phyloP scores from a whole-genome alignment of 805 yeast species.

The Debaryomyces prosopidis region DNA sequence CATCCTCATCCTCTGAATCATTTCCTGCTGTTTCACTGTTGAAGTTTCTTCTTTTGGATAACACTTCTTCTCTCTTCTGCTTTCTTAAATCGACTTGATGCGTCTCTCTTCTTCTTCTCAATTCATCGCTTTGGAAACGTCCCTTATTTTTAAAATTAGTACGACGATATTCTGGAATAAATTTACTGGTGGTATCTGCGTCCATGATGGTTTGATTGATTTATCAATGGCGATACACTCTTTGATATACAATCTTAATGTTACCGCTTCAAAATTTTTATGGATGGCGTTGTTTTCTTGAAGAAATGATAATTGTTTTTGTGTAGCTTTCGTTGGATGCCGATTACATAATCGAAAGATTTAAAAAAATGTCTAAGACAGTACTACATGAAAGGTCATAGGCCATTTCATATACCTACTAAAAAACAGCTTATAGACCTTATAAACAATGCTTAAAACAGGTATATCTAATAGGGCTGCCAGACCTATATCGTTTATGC shows the following conservation, averaged over 20 bases:
- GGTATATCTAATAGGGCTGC: neutral
- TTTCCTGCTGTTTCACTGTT: conserved; percentile 36
- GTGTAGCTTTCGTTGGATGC: neutral
- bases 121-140: conserved; percentile 90
- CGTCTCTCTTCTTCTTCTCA: conserved; percentile 96
- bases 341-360: neutral
- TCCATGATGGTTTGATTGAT: conserved; percentile 51
- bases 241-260: neutral
- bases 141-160: conserved; percentile 94
- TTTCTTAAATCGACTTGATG: conserved; percentile 96
- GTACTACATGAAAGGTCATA: neutral
- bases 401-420: neutral
- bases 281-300: conserved; percentile 5
- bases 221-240: neutral
- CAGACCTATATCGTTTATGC: neutral
- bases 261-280: neutral
- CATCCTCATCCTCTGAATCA: conserved; percentile 46
- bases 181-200: conserved; percentile 73
- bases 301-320: neutral
- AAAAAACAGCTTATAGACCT: neutral
- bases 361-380: neutral
- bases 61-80: conserved; percentile 92
- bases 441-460: neutral
- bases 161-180: conserved; percentile 96
- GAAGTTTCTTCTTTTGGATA: conserved; percentile 90